Evolutionary conservation across 2,329 filamentous ascomycete species (phyloP), one percentile per base, ranked within the genome.

Genomic region (Xenoacremonium recifei): DNA sequence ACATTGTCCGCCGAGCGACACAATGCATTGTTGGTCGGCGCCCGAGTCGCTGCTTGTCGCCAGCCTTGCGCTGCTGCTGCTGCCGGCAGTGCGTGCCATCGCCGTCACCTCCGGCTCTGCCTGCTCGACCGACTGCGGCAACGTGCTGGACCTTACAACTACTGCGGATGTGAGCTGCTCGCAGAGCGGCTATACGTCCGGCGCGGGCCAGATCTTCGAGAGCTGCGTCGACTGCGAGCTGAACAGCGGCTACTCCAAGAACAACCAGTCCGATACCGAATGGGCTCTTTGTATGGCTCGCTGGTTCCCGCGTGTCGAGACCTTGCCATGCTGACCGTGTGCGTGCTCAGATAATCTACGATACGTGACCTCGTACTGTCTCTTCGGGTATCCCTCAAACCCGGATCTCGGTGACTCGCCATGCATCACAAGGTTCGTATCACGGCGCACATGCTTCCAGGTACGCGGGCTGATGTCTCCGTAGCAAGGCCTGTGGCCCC

Each of bases 211-310:
- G n/a, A 68, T 80, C 30, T 79, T 72, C 49, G 59, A 75, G 51
- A 62, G 65, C 16, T 82, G 79, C 51, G 57, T 80, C 33, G 57
- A 66, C 27, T 82, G 79, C 59, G 69, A 82, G 51, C 54, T 73
- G 20, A 58, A 54, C 2, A 84, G 80, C 60, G 60, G 63, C 4
- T 80, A 66, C 12, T 53, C 62, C 2, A 62, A 53, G 5, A 57
- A 64, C 15, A 69, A 68, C 12, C 51, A 72, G 42, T 75, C 78
- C 1, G 80, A 85, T 51, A 61, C 76, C 10, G 67, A 79, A 49
- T 73, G 68, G 47, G 63, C 73, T 37, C 61, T 84, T 13, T 84
- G 79, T 83, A 63, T 53, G 78, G 68, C 18, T 30, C n/a, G n/a
- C n/a, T n/a, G n/a, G n/a, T n/a, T n/a, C n/a, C n/a, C n/a, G n/a